phyloP scores from a whole-genome alignment of 768 basidiomycete genomes.

The Pisolithus microcarpus region DNA sequence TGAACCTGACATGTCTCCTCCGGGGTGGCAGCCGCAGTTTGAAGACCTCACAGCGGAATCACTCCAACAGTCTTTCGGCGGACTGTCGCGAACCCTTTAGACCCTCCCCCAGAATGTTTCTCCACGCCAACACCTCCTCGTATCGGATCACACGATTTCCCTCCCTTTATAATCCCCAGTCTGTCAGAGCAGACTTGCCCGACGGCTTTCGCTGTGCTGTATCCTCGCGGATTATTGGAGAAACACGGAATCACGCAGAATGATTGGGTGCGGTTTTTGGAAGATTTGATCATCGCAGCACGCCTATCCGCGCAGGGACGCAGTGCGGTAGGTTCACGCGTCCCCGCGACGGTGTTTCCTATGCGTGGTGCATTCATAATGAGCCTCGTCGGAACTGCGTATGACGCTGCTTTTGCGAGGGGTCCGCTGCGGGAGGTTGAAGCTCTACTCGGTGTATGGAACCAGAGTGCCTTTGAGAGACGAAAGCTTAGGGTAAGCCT shows the following conservation, averaged over 20 bases:
- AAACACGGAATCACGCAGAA: constrained; percentile 19
- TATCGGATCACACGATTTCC: constrained; percentile 21
- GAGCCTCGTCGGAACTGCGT: constrained; percentile 9
- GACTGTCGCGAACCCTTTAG: constrained; percentile 17
- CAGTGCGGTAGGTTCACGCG: constrained; percentile 17
- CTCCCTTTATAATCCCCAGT: constrained; percentile 20
- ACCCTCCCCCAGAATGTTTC: constrained; percentile 26
- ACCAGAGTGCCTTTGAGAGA: constrained; percentile 27
- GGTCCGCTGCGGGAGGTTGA: constrained; percentile 15
- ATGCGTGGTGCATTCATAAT: constrained; percentile 13
- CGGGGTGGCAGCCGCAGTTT: constrained; percentile 23
- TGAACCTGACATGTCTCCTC: constrained; percentile 10
- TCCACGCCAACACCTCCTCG: constrained; percentile 22
- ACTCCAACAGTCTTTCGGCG: background rate
- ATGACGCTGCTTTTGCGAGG: constrained; percentile 16
- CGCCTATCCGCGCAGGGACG: constrained; percentile 18
- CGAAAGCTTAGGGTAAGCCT: constrained; percentile 22
- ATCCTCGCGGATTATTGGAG: constrained; percentile 20
- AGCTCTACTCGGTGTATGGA: constrained; percentile 24
- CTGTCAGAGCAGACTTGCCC: constrained; percentile 13
- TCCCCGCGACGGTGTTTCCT: constrained; percentile 11
- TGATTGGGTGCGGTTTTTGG: constrained; percentile 26
- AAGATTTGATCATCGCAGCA: constrained; percentile 23
- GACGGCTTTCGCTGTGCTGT: constrained; percentile 23
- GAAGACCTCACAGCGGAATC: constrained; percentile 14